Percentiles rank a stretch among this genome's conserved stretches.
These are phyloP conservation scores for Pseudozyma sp. DNA, from an alignment of 1,284 basidiomycete genomes.

Conservation along the genomic window DNA sequence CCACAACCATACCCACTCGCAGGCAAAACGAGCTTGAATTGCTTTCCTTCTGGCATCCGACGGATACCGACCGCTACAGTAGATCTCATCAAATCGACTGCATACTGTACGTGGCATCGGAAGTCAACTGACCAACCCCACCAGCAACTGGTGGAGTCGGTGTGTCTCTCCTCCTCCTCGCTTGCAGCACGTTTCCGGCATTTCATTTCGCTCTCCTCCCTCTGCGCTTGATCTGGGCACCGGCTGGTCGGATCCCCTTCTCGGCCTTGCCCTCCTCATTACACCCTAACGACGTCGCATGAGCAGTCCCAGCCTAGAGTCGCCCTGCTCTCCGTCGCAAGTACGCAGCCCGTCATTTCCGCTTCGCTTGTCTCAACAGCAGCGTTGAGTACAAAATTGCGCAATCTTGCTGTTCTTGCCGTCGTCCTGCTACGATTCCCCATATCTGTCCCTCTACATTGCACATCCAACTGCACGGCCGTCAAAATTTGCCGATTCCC, in stretches of 20 bases:
- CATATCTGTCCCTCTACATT: too few species aligned
- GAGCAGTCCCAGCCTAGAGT: too few species aligned
- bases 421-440: too few species aligned
- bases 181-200: not conserved
- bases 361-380: too few species aligned
- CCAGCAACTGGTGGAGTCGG: conserved; percentile 6
- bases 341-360: not conserved
- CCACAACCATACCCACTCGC: too few species aligned
- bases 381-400: too few species aligned
- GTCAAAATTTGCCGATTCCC: too few species aligned
- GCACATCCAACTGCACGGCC: not conserved
- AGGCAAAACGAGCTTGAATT: too few species aligned
- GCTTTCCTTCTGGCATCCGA: not conserved
- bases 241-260: not conserved
- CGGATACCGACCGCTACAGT: not conserved
- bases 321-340: not conserved
- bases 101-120: not conserved
- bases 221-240: not conserved
- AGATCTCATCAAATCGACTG: not conserved
- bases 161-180: not conserved
- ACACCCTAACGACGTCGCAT: not conserved
- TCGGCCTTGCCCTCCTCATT: not conserved
- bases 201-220: conserved; percentile 1
- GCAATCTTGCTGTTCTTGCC: too few species aligned
- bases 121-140: conserved; percentile 15